Conservation (phyloP, 768 basidiomycete genomes). For the Scleroderma bovista region DNA sequence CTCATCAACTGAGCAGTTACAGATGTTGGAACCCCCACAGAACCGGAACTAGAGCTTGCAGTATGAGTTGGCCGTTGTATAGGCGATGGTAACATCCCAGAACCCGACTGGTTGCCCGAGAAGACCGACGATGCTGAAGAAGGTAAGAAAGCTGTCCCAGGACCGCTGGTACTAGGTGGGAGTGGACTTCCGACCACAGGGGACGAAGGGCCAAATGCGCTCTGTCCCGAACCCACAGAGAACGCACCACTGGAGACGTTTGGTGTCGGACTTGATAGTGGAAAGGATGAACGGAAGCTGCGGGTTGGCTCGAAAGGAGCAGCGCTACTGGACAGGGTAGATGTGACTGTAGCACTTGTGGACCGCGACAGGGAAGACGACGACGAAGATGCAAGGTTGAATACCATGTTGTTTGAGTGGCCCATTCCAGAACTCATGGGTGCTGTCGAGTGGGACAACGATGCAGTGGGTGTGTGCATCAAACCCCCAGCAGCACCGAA, state of each 20-base stretch:
- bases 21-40: neutral
- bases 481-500: conserved; percentile 8
- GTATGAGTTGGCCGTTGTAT: conserved; percentile 11
- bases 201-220: conserved; percentile 11
- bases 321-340: conserved; percentile 48
- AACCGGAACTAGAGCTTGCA: conserved; percentile 2
- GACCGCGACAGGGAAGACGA: conserved; percentile 24
- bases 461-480: conserved; percentile 10
- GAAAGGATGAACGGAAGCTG: conserved; percentile 19
- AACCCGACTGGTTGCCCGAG: conserved; percentile 5
- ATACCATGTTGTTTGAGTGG: conserved; percentile 5
- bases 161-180: conserved; percentile 1
- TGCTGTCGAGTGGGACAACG: conserved; percentile 10
- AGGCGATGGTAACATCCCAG: conserved; percentile 4
- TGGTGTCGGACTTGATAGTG: conserved; percentile 14
- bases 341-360: conserved; percentile 25
- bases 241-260: conserved; percentile 8
- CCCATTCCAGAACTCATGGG: neutral
- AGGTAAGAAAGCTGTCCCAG: neutral
- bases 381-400: neutral
- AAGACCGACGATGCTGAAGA: conserved; percentile 3
- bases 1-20: conserved; percentile 1
- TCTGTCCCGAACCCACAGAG: conserved; percentile 8
- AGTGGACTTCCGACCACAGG: conserved; percentile 9
- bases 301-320: conserved; percentile 48